A percentile compares a stretch with the other conserved stretches of the same genome.
Conservation (phyloP, 805 yeast species). For the Lipomyces lipofer region DNA sequence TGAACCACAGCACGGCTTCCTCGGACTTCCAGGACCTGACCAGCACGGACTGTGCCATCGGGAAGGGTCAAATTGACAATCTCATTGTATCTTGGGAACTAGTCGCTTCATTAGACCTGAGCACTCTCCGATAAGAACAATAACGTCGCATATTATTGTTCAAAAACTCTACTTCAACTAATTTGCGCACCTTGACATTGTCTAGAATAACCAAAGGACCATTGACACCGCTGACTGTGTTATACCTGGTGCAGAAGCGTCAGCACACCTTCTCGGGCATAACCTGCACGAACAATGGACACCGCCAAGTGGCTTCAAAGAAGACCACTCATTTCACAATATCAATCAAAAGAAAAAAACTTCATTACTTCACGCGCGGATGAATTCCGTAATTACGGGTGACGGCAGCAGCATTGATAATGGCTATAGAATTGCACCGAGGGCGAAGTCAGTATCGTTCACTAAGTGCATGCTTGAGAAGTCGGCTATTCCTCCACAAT, state of each 20-base stretch:
- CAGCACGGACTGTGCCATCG: conserved; percentile 92
- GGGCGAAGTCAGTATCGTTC: conserved; percentile 5
- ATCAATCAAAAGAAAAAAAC: background rate
- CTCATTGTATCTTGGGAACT: conserved; percentile 87
- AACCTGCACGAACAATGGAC: no score
- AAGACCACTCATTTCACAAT: no score
- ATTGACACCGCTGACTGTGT: conserved; percentile 97
- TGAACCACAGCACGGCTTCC: conserved; percentile 97
- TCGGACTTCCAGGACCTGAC: conserved; percentile 97
- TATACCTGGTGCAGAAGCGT: conserved; percentile 64
- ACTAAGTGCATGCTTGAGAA: background rate
- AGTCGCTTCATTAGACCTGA: background rate
- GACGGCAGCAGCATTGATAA: conserved; percentile 35
- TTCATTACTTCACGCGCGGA: conserved; percentile 36
- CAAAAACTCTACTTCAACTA: background rate
- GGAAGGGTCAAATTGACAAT: conserved; percentile 96
- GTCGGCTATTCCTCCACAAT: background rate
- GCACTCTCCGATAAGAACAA: background rate
- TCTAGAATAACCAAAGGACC: conserved; percentile 95
- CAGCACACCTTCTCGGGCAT: background rate
- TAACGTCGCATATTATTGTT: no score
- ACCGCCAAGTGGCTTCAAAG: no score
- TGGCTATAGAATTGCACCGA: conserved; percentile 29
- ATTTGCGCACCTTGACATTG: conserved; percentile 55
- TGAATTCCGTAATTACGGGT: conserved; percentile 34